Percentiles rank a stretch among this genome's conserved stretches.
Conservation (phyloP, 1,284 basidiomycete species). For the Cutaneotrichosporon curvatum region DNA sequence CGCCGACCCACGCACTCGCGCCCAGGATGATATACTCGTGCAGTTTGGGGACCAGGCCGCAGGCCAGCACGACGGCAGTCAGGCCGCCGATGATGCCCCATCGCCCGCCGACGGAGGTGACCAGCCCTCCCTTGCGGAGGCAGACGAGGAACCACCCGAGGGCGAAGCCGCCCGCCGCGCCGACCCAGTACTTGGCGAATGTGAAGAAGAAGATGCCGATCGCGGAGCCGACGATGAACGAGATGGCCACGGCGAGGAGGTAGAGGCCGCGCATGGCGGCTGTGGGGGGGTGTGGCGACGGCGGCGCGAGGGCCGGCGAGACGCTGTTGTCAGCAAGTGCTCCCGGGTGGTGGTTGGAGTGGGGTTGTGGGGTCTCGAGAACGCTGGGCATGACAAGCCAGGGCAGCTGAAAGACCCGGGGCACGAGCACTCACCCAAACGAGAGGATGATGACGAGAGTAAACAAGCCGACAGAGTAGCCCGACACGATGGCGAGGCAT, state of each 20-base stretch:
- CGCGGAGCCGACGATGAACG: conserved; percentile 73
- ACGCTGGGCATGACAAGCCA: background rate
- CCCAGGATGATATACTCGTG: conserved; percentile 74
- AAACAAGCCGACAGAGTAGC: conserved; percentile 77
- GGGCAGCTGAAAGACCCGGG: no score
- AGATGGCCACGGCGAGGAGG: conserved; percentile 70
- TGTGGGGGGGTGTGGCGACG: conserved; percentile 68
- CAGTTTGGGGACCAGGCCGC: conserved; percentile 61
- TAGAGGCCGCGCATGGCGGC: conserved; percentile 78
- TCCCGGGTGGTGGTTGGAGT: no score
- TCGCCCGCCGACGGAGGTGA: conserved; percentile 63
- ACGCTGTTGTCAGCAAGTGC: conserved; percentile 24
- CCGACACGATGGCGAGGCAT: conserved; percentile 85
- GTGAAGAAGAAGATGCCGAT: conserved; percentile 83
- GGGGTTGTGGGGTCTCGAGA: background rate
- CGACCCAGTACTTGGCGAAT: conserved; percentile 73
- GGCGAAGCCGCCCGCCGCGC: conserved; percentile 81
- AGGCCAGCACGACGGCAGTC: conserved; percentile 54
- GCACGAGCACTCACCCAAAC: conserved; percentile 58
- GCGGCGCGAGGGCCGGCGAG: conserved; percentile 44
- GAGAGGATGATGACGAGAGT: conserved; percentile 82
- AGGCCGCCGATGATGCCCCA: conserved; percentile 76
- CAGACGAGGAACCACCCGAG: conserved; percentile 81
- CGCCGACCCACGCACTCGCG: conserved; percentile 68
- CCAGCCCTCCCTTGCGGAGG: conserved; percentile 72